These are phyloP conservation scores for Malassezia dermatis DNA, from an alignment of 1,284 basidiomycete species.

Conservation along the genomic window DNA sequence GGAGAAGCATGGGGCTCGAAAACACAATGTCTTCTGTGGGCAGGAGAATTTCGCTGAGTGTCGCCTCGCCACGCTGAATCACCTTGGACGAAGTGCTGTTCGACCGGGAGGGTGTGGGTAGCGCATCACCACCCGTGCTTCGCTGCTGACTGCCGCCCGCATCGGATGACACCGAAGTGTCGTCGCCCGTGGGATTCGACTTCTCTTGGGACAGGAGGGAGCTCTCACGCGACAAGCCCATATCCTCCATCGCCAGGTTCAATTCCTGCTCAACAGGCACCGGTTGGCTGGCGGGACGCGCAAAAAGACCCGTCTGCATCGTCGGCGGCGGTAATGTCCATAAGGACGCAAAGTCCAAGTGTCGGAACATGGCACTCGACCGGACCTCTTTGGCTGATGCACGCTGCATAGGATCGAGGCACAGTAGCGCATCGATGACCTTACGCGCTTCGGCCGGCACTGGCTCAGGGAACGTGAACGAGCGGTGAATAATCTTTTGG, in stretches of 20 bases:
- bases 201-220: neutral
- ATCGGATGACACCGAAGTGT: neutral
- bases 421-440: slow-evolving; percentile 50
- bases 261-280: neutral
- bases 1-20: slow-evolving; percentile 30
- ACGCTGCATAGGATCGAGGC: slow-evolving; percentile 35
- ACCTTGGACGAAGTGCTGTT: neutral
- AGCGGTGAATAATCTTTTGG: slow-evolving; percentile 53
- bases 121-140: neutral
- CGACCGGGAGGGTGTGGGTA: neutral
- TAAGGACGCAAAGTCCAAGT: slow-evolving; percentile 24
- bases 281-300: slow-evolving; percentile 1
- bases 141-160: neutral
- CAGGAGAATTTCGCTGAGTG: slow-evolving; percentile 20
- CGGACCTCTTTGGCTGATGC: slow-evolving; percentile 22
- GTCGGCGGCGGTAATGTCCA: slow-evolving; percentile 22
- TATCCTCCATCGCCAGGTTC: neutral
- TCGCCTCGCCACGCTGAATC: neutral
- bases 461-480: slow-evolving; percentile 51
- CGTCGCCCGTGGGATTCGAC: slow-evolving; percentile 1
- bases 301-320: slow-evolving; percentile 1
- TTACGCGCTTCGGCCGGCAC: slow-evolving; percentile 51
- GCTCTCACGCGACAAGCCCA: neutral
- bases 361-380: slow-evolving; percentile 26
- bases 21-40: slow-evolving; percentile 37